Evolutionary conservation across 208 protist genomes (phyloP).

Genomic region (Acanthamoeba castellanii): DNA sequence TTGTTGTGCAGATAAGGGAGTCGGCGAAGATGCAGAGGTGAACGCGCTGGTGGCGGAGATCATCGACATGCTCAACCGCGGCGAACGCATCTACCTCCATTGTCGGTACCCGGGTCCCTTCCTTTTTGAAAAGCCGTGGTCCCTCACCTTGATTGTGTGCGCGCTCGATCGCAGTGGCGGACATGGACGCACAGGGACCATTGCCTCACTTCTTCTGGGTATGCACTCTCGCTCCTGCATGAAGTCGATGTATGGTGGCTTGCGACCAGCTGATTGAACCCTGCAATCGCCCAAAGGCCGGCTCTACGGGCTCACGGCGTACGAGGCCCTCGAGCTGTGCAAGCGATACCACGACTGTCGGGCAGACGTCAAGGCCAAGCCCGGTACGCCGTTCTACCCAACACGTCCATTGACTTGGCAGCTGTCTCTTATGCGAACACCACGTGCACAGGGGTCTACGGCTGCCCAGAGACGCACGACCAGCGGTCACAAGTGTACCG

Average conservation of each 20-base stretch:
- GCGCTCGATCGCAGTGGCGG: neutral
- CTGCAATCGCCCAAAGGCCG: neutral
- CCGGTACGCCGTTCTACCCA: neutral
- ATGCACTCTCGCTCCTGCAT: no score
- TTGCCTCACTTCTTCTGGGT: neutral
- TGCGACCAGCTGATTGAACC: no score
- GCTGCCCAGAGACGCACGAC: constrained; percentile 8
- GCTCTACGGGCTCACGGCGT: constrained; percentile 3
- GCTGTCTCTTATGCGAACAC: neutral
- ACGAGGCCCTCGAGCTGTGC: constrained; percentile 9
- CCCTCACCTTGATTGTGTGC: no score
- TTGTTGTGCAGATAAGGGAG: neutral
- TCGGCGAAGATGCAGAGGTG: neutral
- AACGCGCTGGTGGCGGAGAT: neutral
- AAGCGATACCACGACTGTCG: constrained; percentile 1
- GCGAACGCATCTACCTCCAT: neutral
- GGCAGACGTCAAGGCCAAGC: neutral
- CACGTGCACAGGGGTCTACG: neutral
- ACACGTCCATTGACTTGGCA: neutral
- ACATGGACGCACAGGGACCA: neutral
- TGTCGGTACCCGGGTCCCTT: neutral
- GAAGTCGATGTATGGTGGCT: no score
- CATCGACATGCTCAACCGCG: neutral
- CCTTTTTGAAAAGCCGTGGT: neutral
- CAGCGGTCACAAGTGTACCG: constrained; percentile 8